Conservation (phyloP, 1,284 basidiomycete genomes). For the Cutaneotrichosporon cutaneum region DNA sequence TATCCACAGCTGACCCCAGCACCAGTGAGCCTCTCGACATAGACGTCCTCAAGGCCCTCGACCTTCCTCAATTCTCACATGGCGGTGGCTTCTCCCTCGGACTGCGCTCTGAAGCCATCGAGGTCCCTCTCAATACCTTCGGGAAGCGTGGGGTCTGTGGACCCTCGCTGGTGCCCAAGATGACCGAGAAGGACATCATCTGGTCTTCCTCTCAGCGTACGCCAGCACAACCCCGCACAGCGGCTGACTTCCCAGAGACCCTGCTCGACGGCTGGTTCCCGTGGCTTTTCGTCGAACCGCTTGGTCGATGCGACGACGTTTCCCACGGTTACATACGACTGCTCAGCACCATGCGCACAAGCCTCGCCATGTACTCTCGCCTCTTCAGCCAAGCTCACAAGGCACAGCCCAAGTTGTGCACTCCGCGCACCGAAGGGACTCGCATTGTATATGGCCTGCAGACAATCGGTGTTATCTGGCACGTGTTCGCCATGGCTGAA, state of each 20-base stretch:
- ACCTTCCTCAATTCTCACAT: neutral
- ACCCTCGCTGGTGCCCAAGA: slow-evolving; percentile 1
- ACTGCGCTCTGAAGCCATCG: slow-evolving; percentile 6
- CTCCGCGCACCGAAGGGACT: neutral
- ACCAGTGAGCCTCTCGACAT: neutral
- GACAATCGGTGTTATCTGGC: slow-evolving; percentile 13
- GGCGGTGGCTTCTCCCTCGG: slow-evolving; percentile 9
- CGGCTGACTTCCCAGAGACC: slow-evolving; percentile 6
- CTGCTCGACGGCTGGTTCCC: slow-evolving; percentile 17
- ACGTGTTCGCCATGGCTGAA: slow-evolving; percentile 11
- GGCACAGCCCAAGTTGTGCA: neutral
- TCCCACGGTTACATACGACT: slow-evolving; percentile 8
- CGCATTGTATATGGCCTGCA: slow-evolving; percentile 10
- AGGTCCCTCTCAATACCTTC: neutral
- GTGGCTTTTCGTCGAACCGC: slow-evolving; percentile 17
- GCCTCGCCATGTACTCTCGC: slow-evolving; percentile 12
- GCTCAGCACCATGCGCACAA: slow-evolving; percentile 15
- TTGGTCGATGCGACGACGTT: slow-evolving; percentile 2
- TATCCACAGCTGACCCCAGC: neutral
- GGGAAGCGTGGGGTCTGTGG: neutral
- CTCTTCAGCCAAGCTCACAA: slow-evolving; percentile 4
- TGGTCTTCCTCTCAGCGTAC: slow-evolving; percentile 11
- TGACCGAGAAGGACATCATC: slow-evolving; percentile 6
- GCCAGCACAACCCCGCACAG: neutral
- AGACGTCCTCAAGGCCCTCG: slow-evolving; percentile 4